Base-by-base conservation (phyloP, 306 rosid genomes). In the Dalbergia oliveri region DNA sequence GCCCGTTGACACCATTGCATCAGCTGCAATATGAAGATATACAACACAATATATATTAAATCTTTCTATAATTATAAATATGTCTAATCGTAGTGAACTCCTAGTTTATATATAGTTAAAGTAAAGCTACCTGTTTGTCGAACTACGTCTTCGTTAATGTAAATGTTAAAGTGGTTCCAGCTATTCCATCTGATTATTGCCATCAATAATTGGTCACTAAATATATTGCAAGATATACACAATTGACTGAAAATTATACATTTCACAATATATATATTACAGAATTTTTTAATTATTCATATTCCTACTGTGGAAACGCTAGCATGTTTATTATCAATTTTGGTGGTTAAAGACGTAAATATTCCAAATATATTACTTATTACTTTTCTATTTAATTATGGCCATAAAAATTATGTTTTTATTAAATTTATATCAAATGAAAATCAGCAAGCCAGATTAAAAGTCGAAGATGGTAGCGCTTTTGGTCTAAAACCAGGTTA, bases 1-100 rank as follows among this genome's bases (percentile, higher is more conserved):
- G 45, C 94, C 97, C 3, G 84, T 87, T 54, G 94, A 88, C 59
- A 93, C 90, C 91, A 93, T 87, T 57, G 97, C 95, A 83, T 91
- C 94, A 67, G 93, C 97, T 91, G 87, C 23, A 49, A 53, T 39
- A 50, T 12, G 16, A 68, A 71, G 59, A 43, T 12, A 64, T 43
- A 74, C 58, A 16, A 37, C 16, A 56, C 7, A 66, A 50, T 47
- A 23, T 5, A n/a, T 11, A 59, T 19, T 34, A 49, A 39, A 3
- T n/a, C 9, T 54, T 54, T n/a, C 21, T 16, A 47, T 47, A 54
- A 54, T 54, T 16, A 26, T 26, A 26, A 26, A 26, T 26, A 26
- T 26, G 31, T 26, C 31, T 26, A 2, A 26, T 26, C 31, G 31
- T 26, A 26, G 3, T 49, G 49, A 34, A 49, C 59, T 84, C 15